These are phyloP conservation scores for Pythium utonaiense DNA, from an alignment of 352 stramenopile species.

Conservation along the genomic window DNA sequence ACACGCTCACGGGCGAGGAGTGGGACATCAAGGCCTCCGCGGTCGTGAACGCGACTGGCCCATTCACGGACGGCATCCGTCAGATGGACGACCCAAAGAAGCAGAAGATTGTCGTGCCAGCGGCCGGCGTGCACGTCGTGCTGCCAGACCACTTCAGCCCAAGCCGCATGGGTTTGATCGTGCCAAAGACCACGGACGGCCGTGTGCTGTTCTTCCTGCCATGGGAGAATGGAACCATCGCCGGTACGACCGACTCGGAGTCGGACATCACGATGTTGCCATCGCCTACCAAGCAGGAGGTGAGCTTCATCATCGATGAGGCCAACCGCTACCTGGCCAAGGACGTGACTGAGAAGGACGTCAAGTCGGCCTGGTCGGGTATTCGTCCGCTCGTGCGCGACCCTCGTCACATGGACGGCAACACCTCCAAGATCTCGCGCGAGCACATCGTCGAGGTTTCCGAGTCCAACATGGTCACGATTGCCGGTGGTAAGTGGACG, in stretches of 20 bases:
- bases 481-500: constrained; percentile 97
- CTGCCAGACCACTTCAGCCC: constrained; percentile 95
- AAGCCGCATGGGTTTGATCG: constrained; percentile 93
- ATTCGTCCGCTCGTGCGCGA: constrained; percentile 94
- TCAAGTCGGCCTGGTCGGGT: constrained; percentile 94
- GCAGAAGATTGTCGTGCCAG: constrained; percentile 90
- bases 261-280: constrained; percentile 94
- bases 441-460: constrained; percentile 94
- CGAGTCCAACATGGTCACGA: constrained; percentile 90
- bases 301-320: constrained; percentile 95
- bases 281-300: constrained; percentile 88
- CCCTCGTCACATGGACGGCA: constrained; percentile 70
- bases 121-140: constrained; percentile 93
- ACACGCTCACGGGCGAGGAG: constrained; percentile 85
- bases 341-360: constrained; percentile 87
- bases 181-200: constrained; percentile 94
- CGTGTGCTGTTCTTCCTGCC: constrained; percentile 95
- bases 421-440: constrained; percentile 89
- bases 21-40: constrained; percentile 88
- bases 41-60: constrained; percentile 94
- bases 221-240: constrained; percentile 93
- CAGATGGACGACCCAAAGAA: constrained; percentile 91
- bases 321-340: constrained; percentile 90
- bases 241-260: constrained; percentile 91
- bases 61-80: constrained; percentile 90